Evolutionary conservation across 2,329 filamentous ascomycete species (phyloP).

Genomic region (Gaeumannomyces sp.): DNA sequence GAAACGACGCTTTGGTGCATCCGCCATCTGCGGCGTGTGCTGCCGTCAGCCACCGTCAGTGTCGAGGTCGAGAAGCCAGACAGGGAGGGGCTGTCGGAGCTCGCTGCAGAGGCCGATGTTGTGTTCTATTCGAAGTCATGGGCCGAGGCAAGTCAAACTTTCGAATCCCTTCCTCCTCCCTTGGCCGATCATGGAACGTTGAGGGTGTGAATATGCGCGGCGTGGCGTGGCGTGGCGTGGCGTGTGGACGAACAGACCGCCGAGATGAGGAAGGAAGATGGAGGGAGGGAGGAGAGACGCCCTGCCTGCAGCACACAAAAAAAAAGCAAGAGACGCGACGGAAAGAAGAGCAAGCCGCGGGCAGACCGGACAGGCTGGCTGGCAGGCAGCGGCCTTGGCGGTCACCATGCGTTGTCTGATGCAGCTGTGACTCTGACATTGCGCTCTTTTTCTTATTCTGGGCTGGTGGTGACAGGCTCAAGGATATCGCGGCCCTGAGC

Average conservation of each 20-base stretch:
- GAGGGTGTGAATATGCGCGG: neutral
- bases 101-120: slow-evolving; percentile 59
- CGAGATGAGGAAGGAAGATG: neutral
- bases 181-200: neutral
- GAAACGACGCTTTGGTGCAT: slow-evolving; percentile 56
- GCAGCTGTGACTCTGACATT: neutral
- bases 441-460: neutral
- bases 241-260: neutral
- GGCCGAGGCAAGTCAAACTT: slow-evolving; percentile 51
- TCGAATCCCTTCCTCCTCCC: neutral
- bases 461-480: slow-evolving; percentile 18
- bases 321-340: neutral
- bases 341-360: neutral
- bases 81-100: slow-evolving; percentile 49
- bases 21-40: slow-evolving; percentile 40
- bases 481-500: slow-evolving; percentile 33
- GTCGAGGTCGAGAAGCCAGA: slow-evolving; percentile 68
- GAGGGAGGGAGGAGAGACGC: neutral
- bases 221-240: neutral
- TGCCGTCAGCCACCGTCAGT: slow-evolving; percentile 43
- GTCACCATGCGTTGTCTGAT: neutral
- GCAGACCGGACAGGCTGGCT: neutral
- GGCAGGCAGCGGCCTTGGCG: too few relatives aligned
- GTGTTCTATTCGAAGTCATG: slow-evolving; percentile 69
- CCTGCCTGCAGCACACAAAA: neutral